Percentiles rank a stretch among this genome's conserved stretches.
phyloP scores from a whole-genome alignment of 192 early-diverging fungal species.

The Entomortierella lignicola region DNA sequence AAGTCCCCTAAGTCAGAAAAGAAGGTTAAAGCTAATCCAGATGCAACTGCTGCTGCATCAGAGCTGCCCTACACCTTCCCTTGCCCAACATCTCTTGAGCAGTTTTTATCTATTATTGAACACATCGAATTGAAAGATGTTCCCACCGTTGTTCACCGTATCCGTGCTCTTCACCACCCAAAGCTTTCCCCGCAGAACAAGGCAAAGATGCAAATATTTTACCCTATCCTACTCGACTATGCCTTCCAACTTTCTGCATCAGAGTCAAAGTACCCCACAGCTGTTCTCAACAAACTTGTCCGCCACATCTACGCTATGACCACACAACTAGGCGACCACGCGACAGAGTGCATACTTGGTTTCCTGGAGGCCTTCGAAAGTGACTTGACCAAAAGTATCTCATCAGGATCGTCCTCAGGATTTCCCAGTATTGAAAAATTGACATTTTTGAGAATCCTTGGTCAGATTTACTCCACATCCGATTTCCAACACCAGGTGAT shows the following conservation, averaged over 20 bases:
- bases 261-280: slow-evolving; percentile 61
- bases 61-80: slow-evolving; percentile 89
- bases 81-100: slow-evolving; percentile 78
- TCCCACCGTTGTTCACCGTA: slow-evolving; percentile 78
- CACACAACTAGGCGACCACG: slow-evolving; percentile 65
- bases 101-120: slow-evolving; percentile 76
- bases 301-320: slow-evolving; percentile 75
- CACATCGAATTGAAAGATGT: slow-evolving; percentile 75
- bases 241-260: slow-evolving; percentile 72
- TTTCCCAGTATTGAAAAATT: slow-evolving; percentile 71
- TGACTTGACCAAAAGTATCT: slow-evolving; percentile 53
- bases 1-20: slow-evolving; percentile 31
- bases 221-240: slow-evolving; percentile 77
- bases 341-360: slow-evolving; percentile 66
- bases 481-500: slow-evolving; percentile 90
- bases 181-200: slow-evolving; percentile 87
- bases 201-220: slow-evolving; percentile 73
- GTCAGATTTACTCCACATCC: slow-evolving; percentile 89
- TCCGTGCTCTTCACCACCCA: slow-evolving; percentile 86
- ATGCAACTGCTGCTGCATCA: slow-evolving; percentile 36
- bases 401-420: slow-evolving; percentile 21
- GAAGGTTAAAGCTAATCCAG: slow-evolving; percentile 35
- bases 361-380: slow-evolving; percentile 66
- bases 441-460: slow-evolving; percentile 74
- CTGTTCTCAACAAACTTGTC: slow-evolving; percentile 66